Base-by-base conservation (phyloP, 2,329 filamentous ascomycete species). In the Neurospora crassa region DNA sequence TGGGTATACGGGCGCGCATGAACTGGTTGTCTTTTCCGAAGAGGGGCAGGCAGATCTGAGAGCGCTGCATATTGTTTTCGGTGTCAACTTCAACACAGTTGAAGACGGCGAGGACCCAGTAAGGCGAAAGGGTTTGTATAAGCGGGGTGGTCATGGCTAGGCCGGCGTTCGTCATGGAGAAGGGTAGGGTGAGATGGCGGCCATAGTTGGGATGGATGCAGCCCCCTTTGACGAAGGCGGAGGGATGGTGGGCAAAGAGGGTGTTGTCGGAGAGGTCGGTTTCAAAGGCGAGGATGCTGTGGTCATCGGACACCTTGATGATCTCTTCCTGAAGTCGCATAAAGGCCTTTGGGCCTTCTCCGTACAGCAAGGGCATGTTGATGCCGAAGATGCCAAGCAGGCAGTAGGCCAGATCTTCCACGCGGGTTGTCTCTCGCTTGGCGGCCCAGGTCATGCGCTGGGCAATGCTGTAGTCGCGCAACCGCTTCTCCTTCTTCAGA, bases 41-140 rank as follows among this genome's bases (percentile, higher is more conserved):
- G 1, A 86, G 84, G 0, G 85, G 79, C 2, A 86, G 77, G 6
- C 83, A 81, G 68, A 86, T 82, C 24, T 85, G 77, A 53, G 84
- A 83, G 1, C 83, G 83, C 12, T 81, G 78, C 82, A 85, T 84
- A 77, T 84, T 79, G 75, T 84, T 78, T 59, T 80, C 76, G 6
- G 80, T 76, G 37, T 80, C 81, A 37, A 81, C 78, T 70, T 83
- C 81, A 10, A 84, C 83, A 73, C 81, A 84, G 1, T 86, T 75
- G 24, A 87, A 79, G 1, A 84, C 83, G 69, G 86, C 83, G 73
- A 86, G 84, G 68, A 85, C 81, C 76, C 74, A 75, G 59, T 73
- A 72, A 5, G 74, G 75, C 1, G 74, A 76, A 29, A 76, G 71
- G 8, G 75, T 75, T 40, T 67, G 68, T 67, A 75, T 74, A 2